Base-by-base conservation (phyloP, 371 early-diverging fungal genomes). In the Mucor saturninus region DNA sequence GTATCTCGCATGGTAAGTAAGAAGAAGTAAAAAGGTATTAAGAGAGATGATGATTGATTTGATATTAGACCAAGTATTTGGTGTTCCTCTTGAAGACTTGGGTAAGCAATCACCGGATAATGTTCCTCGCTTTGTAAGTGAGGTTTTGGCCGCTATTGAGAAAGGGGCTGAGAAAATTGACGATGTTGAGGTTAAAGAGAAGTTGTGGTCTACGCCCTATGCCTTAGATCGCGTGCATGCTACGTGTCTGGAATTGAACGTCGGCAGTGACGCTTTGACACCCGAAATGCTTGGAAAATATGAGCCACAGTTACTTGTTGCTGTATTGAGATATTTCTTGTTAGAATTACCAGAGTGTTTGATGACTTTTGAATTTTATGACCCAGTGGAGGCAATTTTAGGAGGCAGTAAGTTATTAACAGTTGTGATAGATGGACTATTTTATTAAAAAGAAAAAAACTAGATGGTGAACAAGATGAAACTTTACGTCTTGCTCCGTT, bases 331-430 rank as follows among this genome's bases (percentile, higher is more conserved):
- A 1, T 76, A 91, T 26, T 92, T 86, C 61, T 69, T 92, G 11
- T 69, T 89, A 68, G 92, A 92, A 61, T 67, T 92, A 11, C 91
- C 91, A 4, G 86, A 85, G 40, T 88, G 87, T 21, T 57, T 92
- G 39, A 67, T 88, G 54, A 90, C 90, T 3, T 83, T 72, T 67
- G 89, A 90, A 55, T 83, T 90, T 43, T 91, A 92, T 54, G 91
- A 88, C n/a, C 82, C 90, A 6, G 81, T 87, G 30, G 84, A 87
- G 53, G 79, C 89, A 11, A 67, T 91, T 29, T 91, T 91, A 61
- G 74, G 75, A 35, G 77, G 79, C 21, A 15, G 62, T 55, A 80
- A 79, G 77, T 56, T n/a, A 43, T n/a, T 46, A 32, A 6, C 2
- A 3, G 8, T 29, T 29, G 21, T 21, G 21, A 46, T 4, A 21